Conservation (phyloP, 495 filamentous ascomycete species). For the Opeltia flavorubescens region DNA sequence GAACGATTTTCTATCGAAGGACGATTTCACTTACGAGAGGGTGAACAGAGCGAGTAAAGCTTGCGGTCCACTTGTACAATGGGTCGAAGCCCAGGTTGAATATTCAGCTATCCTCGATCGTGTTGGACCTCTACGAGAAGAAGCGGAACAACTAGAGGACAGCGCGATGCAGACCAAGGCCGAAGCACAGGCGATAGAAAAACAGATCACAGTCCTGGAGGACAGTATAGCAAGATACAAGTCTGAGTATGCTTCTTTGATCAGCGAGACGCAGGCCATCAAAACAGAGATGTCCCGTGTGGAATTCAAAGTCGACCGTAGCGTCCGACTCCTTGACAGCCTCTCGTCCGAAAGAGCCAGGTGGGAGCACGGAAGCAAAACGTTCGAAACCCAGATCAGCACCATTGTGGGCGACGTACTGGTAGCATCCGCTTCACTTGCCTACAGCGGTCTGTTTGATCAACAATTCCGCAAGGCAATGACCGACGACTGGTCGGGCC, state of each 20-base stretch:
- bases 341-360: slow-evolving; percentile 80
- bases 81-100: slow-evolving; percentile 93
- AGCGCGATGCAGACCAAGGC: slow-evolving; percentile 86
- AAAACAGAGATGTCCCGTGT: slow-evolving; percentile 92
- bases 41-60: slow-evolving; percentile 93
- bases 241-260: slow-evolving; percentile 86
- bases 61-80: slow-evolving; percentile 92
- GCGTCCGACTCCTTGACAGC: slow-evolving; percentile 84
- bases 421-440: slow-evolving; percentile 87
- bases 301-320: slow-evolving; percentile 94
- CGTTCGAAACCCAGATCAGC: slow-evolving; percentile 93
- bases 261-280: slow-evolving; percentile 94
- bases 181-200: slow-evolving; percentile 79
- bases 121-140: slow-evolving; percentile 83
- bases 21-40: slow-evolving; percentile 89
- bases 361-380: slow-evolving; percentile 95
- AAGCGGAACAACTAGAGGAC: slow-evolving; percentile 76
- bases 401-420: slow-evolving; percentile 93
- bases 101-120: slow-evolving; percentile 94
- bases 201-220: slow-evolving; percentile 71
- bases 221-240: slow-evolving; percentile 93
- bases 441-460: slow-evolving; percentile 96
- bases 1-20: slow-evolving; percentile 76
- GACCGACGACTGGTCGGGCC: slow-evolving; percentile 93
- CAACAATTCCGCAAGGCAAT: slow-evolving; percentile 95